Base-by-base conservation (phyloP, 768 basidiomycete genomes). In the Rhodotorula graminis region DNA sequence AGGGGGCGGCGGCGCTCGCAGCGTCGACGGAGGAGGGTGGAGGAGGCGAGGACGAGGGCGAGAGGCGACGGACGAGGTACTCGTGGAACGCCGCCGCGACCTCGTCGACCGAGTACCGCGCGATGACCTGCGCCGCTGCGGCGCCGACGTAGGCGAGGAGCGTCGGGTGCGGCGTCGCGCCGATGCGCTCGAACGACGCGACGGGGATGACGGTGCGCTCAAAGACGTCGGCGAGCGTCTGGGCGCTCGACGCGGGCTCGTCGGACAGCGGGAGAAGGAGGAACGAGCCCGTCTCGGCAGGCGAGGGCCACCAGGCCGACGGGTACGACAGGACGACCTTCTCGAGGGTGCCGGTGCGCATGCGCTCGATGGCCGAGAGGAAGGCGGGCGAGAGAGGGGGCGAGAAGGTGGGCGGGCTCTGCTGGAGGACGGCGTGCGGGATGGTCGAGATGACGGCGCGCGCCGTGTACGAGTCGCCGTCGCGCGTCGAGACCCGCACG, bases 321-420 rank as follows among this genome's bases (percentile, higher is more conserved):
- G 69, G 55, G 71, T 79, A 80, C 37, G 64, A 61, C 23, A 80
- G 65, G n/a, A 78, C 76, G 49, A 80, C 52, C 70, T 80, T 80
- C 46, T 77, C 78, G 62, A 80, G 78, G 42, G 70, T 61, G 44
- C 80, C 80, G 52, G 76, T 72, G 21, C 67, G 60, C 42, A 77
- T 76, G 11, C 73, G 64, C 25, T 69, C 55, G 44, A 69, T 42
- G 3, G 77, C 76, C 5, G 75, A 61, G 2, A 59, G 59, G 60
- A 70, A 69, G 18, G 37, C 0, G 3, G 52, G 7, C 7, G 74
- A 58, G 15, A 80, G 78, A 4, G 76, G 64, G 3, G 80, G 80
- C 18, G 40, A 21, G 69, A 80, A 80, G 0, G 29, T 57, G 0
- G 73, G 63, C 1, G 76, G 73, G 1, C 50, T 23, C 10, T 63